These are phyloP conservation scores for Odonthalia washingtoniensis DNA, from an alignment of 31 red algal species.

Conservation along the genomic window DNA sequence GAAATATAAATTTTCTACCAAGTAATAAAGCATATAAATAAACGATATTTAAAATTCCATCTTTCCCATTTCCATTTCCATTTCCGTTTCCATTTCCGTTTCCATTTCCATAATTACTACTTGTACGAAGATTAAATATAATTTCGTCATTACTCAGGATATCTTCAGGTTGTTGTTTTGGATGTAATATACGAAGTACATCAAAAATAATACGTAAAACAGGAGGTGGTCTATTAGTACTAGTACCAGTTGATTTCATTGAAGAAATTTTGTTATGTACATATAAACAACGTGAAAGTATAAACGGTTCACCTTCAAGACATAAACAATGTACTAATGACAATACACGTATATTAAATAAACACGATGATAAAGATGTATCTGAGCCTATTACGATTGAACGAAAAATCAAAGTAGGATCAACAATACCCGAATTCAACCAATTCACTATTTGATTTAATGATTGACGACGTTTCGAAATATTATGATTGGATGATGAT, in stretches of 20 bases:
- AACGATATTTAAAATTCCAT: conserved; percentile 36
- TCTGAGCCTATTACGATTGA: conserved; percentile 59
- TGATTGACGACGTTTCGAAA: no score
- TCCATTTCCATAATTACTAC: conserved; percentile 1
- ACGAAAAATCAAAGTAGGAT: conserved; percentile 43
- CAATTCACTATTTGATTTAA: conserved; percentile 44
- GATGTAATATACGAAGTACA: conserved; percentile 40
- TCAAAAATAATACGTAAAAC: conserved; percentile 49
- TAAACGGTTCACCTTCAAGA: conserved; percentile 52
- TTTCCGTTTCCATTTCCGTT: no score
- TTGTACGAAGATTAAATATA: background rate
- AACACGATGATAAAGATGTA: conserved; percentile 16
- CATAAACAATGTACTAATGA: conserved; percentile 54
- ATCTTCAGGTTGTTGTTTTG: background rate
- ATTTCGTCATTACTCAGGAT: conserved; percentile 29
- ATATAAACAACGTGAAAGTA: conserved; percentile 46
- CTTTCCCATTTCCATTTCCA: no score
- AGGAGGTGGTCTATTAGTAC: conserved; percentile 12
- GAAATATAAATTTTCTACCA: conserved; percentile 72
- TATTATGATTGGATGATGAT: conserved; percentile 38
- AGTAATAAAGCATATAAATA: conserved; percentile 71
- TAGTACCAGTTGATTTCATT: no score
- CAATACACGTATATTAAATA: conserved; percentile 66
- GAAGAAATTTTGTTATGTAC: no score
- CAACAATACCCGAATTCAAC: conserved; percentile 33